A percentile compares a stretch with the other conserved stretches of the same genome.
Conservation (phyloP, 352 stramenopile genomes). For the Albugo candida region DNA sequence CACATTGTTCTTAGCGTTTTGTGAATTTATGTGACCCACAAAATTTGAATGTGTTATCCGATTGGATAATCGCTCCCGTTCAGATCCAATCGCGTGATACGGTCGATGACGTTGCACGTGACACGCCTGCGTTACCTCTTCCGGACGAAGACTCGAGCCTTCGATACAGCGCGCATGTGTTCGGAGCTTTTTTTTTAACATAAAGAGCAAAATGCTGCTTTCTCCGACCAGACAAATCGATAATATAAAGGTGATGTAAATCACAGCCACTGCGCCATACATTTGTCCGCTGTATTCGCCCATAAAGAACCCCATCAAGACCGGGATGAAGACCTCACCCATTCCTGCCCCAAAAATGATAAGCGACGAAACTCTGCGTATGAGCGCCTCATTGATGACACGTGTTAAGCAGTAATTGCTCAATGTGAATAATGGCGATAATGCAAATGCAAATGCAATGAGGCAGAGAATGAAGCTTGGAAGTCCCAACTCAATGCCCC, state of each 20-base stretch:
- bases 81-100: too few relatives aligned
- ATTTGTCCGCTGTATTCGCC: slow-evolving; percentile 52
- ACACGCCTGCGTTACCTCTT: too few relatives aligned
- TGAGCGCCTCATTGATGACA: slow-evolving; percentile 63
- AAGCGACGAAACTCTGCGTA: slow-evolving; percentile 58
- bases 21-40: too few relatives aligned
- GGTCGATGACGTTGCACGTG: too few relatives aligned
- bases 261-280: slow-evolving; percentile 49
- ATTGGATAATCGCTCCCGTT: too few relatives aligned
- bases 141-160: too few relatives aligned
- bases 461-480: slow-evolving; percentile 29
- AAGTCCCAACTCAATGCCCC: slow-evolving; percentile 31
- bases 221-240: slow-evolving; percentile 45
- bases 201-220: slow-evolving; percentile 42
- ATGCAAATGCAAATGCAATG: slow-evolving; percentile 33
- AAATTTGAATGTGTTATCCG: too few relatives aligned
- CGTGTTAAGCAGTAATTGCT: slow-evolving; percentile 68
- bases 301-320: slow-evolving; percentile 80
- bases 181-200: slow-evolving; percentile 37
- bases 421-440: slow-evolving; percentile 63
- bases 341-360: slow-evolving; percentile 71
- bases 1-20: too few relatives aligned
- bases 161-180: too few relatives aligned
- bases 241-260: slow-evolving; percentile 64
- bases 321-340: slow-evolving; percentile 63